Conservation (phyloP, 176 grass and related monocot genomes). For the Ananas comosus region DNA sequence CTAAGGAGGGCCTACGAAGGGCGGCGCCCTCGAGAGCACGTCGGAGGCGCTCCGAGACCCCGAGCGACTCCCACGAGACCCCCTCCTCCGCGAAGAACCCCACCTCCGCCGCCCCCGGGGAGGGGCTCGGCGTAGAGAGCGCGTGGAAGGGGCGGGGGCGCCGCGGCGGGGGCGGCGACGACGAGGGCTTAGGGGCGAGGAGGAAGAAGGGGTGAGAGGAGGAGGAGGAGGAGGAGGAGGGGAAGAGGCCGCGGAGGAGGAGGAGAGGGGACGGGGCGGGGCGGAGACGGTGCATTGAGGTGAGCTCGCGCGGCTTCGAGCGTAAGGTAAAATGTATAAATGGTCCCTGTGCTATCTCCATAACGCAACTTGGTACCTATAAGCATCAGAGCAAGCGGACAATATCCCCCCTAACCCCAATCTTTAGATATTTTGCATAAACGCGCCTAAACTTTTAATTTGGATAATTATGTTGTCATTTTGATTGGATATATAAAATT, state of each 20-base stretch:
- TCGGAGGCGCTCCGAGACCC: slow-evolving; percentile 43
- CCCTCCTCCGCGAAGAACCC: slow-evolving; percentile 62
- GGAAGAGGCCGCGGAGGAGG: slow-evolving; percentile 16
- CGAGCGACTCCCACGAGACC: slow-evolving; percentile 60
- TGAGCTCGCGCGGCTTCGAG: too few relatives aligned
- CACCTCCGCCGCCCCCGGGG: slow-evolving; percentile 9
- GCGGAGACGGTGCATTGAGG: slow-evolving; percentile 48
- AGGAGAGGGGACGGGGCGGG: slow-evolving; percentile 47
- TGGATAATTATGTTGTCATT: too few relatives aligned
- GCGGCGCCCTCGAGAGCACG: slow-evolving; percentile 26
- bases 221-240: slow-evolving; percentile 34
- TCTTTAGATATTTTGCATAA: too few relatives aligned
- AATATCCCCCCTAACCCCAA: too few relatives aligned
- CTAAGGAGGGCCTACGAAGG: slow-evolving; percentile 49
- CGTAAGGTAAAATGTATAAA: too few relatives aligned
- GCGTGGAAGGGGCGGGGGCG: not conserved
- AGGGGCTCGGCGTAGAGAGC: slow-evolving; percentile 16
- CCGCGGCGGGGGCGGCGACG: not conserved
- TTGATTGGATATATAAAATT: too few relatives aligned
- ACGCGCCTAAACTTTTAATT: too few relatives aligned
- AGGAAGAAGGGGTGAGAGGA: slow-evolving; percentile 11
- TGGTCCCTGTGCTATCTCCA: not conserved
- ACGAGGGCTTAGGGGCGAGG: not conserved
- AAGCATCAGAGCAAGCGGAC: too few relatives aligned
- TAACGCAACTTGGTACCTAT: too few relatives aligned